Evolutionary conservation across 371 early-diverging fungal genomes (phyloP).

Genomic region (Circinella minor): DNA sequence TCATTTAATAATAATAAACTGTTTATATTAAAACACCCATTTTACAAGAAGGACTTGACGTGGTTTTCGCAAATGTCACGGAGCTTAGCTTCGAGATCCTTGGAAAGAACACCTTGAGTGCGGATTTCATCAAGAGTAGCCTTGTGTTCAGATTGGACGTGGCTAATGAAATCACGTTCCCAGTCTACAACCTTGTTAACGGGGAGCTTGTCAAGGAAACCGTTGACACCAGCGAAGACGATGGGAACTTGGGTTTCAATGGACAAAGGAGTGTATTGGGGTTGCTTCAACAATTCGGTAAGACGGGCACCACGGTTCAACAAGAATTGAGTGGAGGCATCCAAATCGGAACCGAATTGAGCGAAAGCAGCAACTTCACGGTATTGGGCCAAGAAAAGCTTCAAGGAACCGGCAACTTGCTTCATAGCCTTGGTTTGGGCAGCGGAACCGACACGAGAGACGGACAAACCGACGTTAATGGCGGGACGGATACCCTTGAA

Average conservation of each 20-base stretch:
- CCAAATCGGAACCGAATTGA: constrained; percentile 97
- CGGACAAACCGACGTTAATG: constrained; percentile 98
- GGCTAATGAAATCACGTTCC: constrained; percentile 87
- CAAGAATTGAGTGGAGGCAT: constrained; percentile 97
- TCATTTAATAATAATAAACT: background rate
- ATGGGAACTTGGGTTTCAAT: constrained; percentile 93
- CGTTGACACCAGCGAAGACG: constrained; percentile 95
- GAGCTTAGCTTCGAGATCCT: constrained; percentile 82
- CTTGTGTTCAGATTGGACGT: constrained; percentile 83
- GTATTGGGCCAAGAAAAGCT: constrained; percentile 97
- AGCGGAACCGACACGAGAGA: constrained; percentile 97
- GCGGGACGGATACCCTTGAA: constrained; percentile 98
- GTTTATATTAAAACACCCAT: background rate
- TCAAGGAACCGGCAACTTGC: constrained; percentile 97
- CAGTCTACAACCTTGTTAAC: constrained; percentile 89
- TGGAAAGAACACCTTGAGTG: constrained; percentile 70
- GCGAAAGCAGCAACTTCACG: constrained; percentile 98
- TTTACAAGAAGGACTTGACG: constrained; percentile 82
- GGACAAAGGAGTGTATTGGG: constrained; percentile 90
- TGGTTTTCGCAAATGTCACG: constrained; percentile 84
- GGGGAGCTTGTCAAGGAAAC: constrained; percentile 95
- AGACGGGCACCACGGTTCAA: constrained; percentile 97
- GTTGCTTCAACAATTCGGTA: constrained; percentile 94
- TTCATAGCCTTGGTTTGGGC: constrained; percentile 99
- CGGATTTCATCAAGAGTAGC: constrained; percentile 88